Base-by-base conservation (phyloP, 2,329 filamentous ascomycete species). In the Colletotrichum viniferum region DNA sequence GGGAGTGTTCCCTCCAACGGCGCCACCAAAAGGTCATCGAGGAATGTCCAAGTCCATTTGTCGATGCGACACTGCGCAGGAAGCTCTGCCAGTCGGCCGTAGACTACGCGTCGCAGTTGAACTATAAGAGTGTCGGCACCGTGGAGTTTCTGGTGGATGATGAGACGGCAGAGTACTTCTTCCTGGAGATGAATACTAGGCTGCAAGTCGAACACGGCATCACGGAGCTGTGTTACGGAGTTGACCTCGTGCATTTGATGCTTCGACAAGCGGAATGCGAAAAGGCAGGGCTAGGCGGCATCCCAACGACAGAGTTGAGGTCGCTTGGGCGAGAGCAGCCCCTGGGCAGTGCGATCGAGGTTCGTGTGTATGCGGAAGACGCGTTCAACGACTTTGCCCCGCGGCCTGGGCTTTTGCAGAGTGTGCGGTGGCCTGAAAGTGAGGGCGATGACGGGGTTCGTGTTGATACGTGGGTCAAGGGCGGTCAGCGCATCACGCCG, bases 151-250 rank as follows among this genome's bases (percentile, higher is more conserved):
- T 87, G 0, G 79, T 84, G 1, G 82, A 85, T 62, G 78, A 78
- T 13, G 75, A 77, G 9, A 80, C 79, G 0, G 78, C 77, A 0
- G 74, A 79, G 5, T 86, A 85, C 72, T 88, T 88, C 38, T 73
- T 73, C 16, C 36, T 73, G 24, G 70, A 73, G 73, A 87, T 90
- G 81, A 88, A 90, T 86, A 77, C 94, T 0, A 87, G 94, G 10
- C 83, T 96, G 4, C 94, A 96, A 78, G 94, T 96, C 28, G 94
- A 96, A 81, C 94, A 96, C 78, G 93, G 94, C 0, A 92, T 73
- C 13, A 61, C 70, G 5, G 64, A 73, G 28, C 30, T 63, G 26
- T 66, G 63, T 24, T 63, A 55, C 13, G 48, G 52, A 5, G 36
- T 75, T 5, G 73, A 75, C 5, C 43, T 75, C 12, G 73, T 75